phyloP scores from a whole-genome alignment of 805 yeast genomes.

The Candida ponderosae region DNA sequence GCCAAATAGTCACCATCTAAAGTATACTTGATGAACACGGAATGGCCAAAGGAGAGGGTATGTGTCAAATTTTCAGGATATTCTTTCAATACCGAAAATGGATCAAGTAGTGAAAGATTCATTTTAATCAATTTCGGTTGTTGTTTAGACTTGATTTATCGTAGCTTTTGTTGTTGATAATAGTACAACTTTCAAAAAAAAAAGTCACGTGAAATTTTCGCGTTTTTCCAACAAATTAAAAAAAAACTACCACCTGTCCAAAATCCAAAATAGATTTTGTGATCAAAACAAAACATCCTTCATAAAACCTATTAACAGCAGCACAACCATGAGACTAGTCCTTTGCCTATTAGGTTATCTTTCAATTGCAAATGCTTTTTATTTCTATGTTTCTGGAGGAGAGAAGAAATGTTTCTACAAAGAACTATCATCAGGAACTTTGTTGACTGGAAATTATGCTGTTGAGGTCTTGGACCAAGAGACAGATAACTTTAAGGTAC shows the following conservation, averaged over 20 bases:
- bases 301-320: background rate
- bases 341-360: constrained; percentile 15
- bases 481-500: constrained; percentile 24
- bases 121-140: constrained; percentile 27
- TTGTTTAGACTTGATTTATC: background rate
- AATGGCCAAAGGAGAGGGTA: constrained; percentile 57
- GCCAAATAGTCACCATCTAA: constrained; percentile 81
- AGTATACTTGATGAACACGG: constrained; percentile 63
- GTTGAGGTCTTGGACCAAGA: constrained; percentile 36
- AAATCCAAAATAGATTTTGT: too few species aligned
- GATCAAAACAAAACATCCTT: background rate
- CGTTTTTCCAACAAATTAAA: too few species aligned
- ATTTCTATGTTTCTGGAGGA: constrained; percentile 45
- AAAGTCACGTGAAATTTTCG: too few species aligned
- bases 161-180: too few species aligned
- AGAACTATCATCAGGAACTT: constrained; percentile 41
- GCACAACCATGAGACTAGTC: constrained; percentile 7
- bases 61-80: constrained; percentile 80
- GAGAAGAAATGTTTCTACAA: constrained; percentile 49
- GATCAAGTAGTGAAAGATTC: constrained; percentile 83
- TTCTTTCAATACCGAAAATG: constrained; percentile 85
- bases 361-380: constrained; percentile 29
- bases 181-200: too few species aligned
- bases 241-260: too few species aligned
- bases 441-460: constrained; percentile 41